Percentiles rank a stretch among this genome's conserved stretches.
phyloP scores from a whole-genome alignment of 148 eudicot genomes.

The Mesembryanthemum crystallinum region DNA sequence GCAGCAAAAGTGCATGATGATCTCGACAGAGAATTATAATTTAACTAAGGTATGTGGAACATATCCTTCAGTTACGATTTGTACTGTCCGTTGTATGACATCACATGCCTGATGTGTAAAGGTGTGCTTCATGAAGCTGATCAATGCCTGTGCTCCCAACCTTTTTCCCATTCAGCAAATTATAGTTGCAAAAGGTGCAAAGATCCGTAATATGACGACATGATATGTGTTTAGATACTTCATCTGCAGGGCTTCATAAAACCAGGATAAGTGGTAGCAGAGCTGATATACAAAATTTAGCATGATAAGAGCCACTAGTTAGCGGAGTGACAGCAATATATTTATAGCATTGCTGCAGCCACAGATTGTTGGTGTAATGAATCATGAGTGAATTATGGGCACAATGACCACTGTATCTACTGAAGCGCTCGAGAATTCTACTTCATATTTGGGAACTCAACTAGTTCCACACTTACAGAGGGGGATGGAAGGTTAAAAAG shows the following conservation, averaged over 20 bases:
- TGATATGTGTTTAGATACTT: background rate
- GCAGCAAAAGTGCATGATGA: constrained; percentile 44
- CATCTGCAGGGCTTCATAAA: constrained; percentile 18
- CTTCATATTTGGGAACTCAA: background rate
- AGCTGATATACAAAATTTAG: background rate
- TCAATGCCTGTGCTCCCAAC: background rate
- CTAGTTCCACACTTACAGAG: background rate
- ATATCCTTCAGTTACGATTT: background rate
- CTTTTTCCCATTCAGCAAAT: background rate
- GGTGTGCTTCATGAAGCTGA: background rate
- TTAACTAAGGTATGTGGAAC: constrained; percentile 13
- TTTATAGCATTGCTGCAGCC: background rate
- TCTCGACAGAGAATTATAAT: constrained; percentile 49
- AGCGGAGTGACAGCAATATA: background rate
- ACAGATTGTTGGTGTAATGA: background rate
- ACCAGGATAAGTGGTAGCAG: background rate
- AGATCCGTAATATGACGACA: background rate
- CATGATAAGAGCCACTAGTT: background rate
- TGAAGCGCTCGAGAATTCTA: background rate
- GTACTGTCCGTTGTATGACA: constrained; percentile 3
- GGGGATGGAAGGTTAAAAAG: no score
- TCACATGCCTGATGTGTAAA: background rate
- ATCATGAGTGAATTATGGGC: background rate
- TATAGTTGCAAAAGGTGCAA: background rate
- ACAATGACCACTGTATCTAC: no score